Percentiles rank a stretch among this genome's conserved stretches.
Evolutionary conservation across 192 early-diverging fungal species (phyloP).

Genomic region (Podila horticola): DNA sequence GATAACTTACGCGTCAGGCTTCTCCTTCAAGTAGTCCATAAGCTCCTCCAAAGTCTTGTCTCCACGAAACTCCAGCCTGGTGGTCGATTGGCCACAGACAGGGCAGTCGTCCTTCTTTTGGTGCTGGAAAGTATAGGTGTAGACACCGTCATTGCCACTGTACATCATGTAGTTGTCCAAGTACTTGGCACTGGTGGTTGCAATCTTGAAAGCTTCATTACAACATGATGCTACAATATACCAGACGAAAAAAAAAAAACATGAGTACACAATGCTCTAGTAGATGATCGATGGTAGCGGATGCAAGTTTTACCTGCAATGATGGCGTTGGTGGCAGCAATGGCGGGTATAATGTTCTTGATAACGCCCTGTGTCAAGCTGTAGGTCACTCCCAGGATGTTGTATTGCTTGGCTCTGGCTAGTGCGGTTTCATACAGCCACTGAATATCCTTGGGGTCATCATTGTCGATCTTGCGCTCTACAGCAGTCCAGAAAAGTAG

Average conservation of each 20-base stretch:
- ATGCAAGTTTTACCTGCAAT: slow-evolving; percentile 63
- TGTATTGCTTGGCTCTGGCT: slow-evolving; percentile 79
- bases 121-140: slow-evolving; percentile 90
- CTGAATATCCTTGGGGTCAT: slow-evolving; percentile 79
- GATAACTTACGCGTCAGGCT: slow-evolving; percentile 69
- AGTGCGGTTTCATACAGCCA: slow-evolving; percentile 79
- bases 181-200: slow-evolving; percentile 77
- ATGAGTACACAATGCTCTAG: neutral
- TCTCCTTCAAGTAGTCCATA: slow-evolving; percentile 83
- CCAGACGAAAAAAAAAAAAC: neutral
- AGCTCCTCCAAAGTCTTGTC: slow-evolving; percentile 81
- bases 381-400: slow-evolving; percentile 90
- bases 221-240: slow-evolving; percentile 81
- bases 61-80: slow-evolving; percentile 59
- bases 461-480: slow-evolving; percentile 78
- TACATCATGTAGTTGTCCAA: slow-evolving; percentile 99
- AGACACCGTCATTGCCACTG: slow-evolving; percentile 89
- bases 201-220: slow-evolving; percentile 95
- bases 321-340: slow-evolving; percentile 91
- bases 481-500: neutral
- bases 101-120: slow-evolving; percentile 88
- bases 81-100: slow-evolving; percentile 81
- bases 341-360: slow-evolving; percentile 98
- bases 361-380: slow-evolving; percentile 95
- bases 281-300: neutral